Base-by-base conservation (phyloP, 805 yeast genomes). In the Yarrowia phangngaensis region DNA sequence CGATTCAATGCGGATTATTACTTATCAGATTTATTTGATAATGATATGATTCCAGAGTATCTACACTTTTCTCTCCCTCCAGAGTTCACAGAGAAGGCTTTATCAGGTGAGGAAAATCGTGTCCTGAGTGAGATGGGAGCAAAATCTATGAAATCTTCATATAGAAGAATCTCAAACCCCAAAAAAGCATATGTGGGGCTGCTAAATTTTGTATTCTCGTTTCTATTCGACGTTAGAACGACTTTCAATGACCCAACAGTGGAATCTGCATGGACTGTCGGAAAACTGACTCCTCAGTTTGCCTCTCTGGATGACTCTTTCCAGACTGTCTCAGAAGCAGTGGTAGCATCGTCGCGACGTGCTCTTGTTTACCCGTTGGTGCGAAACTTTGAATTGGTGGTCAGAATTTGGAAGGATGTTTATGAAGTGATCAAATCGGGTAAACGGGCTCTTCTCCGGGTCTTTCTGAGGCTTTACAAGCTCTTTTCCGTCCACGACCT, bases 231-330 rank as follows among this genome's bases (percentile, higher is more conserved):
- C 54, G 64, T 74, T 41, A 68, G 96, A 27, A 82, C 83, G 48
- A 86, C 82, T 27, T 78, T 76, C 58, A 81, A 80, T n/a, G 78
- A 71, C 13, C 76, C 78, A 46, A 86, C 78, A 13, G 79, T 84
- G 4, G 98, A 92, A 64, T 83, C 95, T 51, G 86, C 94, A 0
- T 92, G 98, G 98, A 80, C 90, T 0, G 74, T 92, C 4, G 98
- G 98, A 1, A 88, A 83, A 56, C 58, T 92, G 16, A 68, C 80
- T 0, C 95, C 97, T 1, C 92, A 86, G 58, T 64, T 90, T 28
- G 63, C 88, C 6, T 79, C 73, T 55, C 66, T 92, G 23, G 97
- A 88, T 61, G 54, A 56, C n/a, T 32, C 50, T 23, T 64, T 66
- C 26, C 33, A 60, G 2, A 59, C 75, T 22, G 69, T 90, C 27